Base-by-base conservation (phyloP, 1,139 yeast genomes). In the Blastobotrys malaysiensis region DNA sequence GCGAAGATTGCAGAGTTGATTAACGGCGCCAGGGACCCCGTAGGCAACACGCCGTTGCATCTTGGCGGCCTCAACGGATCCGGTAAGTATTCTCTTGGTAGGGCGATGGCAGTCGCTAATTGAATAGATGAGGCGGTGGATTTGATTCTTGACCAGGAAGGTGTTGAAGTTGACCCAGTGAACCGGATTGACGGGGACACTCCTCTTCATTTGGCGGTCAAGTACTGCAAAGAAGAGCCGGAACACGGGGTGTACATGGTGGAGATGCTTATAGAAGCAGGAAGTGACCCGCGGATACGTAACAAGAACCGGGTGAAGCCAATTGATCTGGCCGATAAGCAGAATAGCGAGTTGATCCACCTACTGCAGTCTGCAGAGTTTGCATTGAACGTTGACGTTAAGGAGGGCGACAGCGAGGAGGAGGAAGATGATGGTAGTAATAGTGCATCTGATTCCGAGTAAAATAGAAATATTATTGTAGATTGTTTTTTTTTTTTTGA, bases 251-350 rank as follows among this genome's bases (percentile, higher is more conserved):
- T 79, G 46, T 90, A 86, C 63, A 77, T 93, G 48, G 75, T 84
- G 7, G 96, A 89, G 64, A 87, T 86, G 68, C 77, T 93, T 59
- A 76, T 93, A 57, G 97, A 91, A 65, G 97, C 96, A 39, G 99
- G 98, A 1, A 84, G 96, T 1, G 95, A 91, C 70, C 90, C 96
- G 5, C 71, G 77, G 61, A 71, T 80, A 50, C 74, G 69, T 60
- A 85, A 85, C 65, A 78, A 77, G 50, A 70, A 71, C n/a, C 84
- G 86, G 26, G 79, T 85, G 64, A 85, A 80, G 63, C 96, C 99
- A 11, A 76, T 86, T 47, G 89, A 88, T 63, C 75, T 90, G 59
- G 85, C 83, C 11, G 70, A 70, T 43, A 76, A 77, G 9, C 79
- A 81, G 51, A 78, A 80, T 46, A 27, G 16, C 13, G 77, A 75